Conservation (phyloP, 345 rosid genomes). For the Isatis tinctoria region DNA sequence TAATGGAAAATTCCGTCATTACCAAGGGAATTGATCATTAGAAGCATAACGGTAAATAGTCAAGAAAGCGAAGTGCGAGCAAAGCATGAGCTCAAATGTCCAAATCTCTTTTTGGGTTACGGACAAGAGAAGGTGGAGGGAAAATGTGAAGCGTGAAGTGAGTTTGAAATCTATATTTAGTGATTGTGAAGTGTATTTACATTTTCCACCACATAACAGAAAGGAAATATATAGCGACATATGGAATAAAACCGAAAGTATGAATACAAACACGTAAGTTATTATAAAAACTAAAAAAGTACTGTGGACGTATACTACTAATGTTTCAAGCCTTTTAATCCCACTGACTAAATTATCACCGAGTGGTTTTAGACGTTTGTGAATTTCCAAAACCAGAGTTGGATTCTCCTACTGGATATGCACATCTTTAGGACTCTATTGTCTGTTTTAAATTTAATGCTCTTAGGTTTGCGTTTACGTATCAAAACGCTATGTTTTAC, state of each 20-base stretch:
- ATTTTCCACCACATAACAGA: background rate
- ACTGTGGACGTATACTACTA: too few species aligned
- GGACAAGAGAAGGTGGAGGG: background rate
- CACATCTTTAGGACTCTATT: background rate
- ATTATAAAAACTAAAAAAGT: background rate
- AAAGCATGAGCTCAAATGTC: conserved; percentile 20
- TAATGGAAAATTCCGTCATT: background rate
- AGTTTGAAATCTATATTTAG: conserved; percentile 1
- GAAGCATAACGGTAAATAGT: background rate
- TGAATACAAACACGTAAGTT: background rate
- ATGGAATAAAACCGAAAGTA: background rate
- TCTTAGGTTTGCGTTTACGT: background rate
- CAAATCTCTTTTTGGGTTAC: background rate
- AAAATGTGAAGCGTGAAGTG: background rate
- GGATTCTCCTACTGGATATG: background rate
- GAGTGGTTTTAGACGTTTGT: background rate
- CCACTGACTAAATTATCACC: background rate
- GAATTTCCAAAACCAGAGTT: background rate
- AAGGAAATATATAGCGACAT: background rate
- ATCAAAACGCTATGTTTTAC: background rate
- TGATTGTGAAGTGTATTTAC: too few species aligned
- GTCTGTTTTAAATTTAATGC: background rate
- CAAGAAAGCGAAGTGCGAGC: conserved; percentile 15
- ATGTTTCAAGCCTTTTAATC: background rate
- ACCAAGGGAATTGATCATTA: background rate